Evolutionary conservation across 2,329 filamentous ascomycete genomes (phyloP).

Genomic region (Pleoardoris graminearum): DNA sequence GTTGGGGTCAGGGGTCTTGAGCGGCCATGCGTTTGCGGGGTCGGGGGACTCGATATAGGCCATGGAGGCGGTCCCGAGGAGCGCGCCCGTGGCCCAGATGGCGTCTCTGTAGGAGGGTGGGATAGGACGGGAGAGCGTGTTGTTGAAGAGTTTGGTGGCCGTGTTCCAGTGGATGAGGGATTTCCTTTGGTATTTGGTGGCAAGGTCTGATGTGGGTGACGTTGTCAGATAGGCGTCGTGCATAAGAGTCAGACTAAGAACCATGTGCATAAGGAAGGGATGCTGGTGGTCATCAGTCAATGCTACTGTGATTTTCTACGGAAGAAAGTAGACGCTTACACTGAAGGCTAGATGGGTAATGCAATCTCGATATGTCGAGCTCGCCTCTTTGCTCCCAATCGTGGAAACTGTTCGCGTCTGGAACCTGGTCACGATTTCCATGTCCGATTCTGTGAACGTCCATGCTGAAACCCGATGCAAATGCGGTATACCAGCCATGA

Average conservation of each 20-base stretch:
- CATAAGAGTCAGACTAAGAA: conserved; percentile 57
- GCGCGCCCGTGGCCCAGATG: conserved; percentile 51
- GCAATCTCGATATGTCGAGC: conserved; percentile 42
- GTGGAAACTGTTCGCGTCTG: conserved; percentile 49
- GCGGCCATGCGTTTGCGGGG: conserved; percentile 59
- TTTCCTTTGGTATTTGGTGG: conserved; percentile 43
- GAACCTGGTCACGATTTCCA: conserved; percentile 49
- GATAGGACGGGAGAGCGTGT: conserved; percentile 45
- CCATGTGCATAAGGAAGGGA: conserved; percentile 59
- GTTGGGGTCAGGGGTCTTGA: conserved; percentile 47
- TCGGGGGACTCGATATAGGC: conserved; percentile 49
- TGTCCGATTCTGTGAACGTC: conserved; percentile 22
- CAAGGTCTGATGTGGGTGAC: conserved; percentile 15
- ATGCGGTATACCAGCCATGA: background rate
- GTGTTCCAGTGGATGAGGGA: conserved; percentile 52
- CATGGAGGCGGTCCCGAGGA: conserved; percentile 54
- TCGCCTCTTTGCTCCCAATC: conserved; percentile 40
- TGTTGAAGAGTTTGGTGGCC: conserved; percentile 54
- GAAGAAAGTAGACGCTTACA: conserved; percentile 36
- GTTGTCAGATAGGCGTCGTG: conserved; percentile 55
- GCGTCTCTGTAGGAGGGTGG: conserved; percentile 50
- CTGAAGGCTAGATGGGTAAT: conserved; percentile 46
- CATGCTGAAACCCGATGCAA: conserved; percentile 9
- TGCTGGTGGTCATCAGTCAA: conserved; percentile 39
- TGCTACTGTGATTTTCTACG: background rate